phyloP scores from a whole-genome alignment of 2,329 filamentous ascomycete species.

The Bipolaris oryzae region DNA sequence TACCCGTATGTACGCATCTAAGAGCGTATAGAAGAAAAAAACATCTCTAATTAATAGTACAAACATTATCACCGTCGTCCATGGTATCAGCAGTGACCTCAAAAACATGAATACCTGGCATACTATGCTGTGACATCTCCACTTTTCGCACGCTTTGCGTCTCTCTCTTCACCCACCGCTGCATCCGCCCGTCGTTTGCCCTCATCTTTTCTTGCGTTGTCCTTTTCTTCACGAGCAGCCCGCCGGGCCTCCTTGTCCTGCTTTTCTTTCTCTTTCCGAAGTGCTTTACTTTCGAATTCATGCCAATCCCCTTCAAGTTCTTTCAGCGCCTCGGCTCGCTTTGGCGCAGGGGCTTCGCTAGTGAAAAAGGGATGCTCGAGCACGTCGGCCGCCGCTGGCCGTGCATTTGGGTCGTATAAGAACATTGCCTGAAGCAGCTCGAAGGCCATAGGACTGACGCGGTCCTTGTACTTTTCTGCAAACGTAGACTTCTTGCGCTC shows the following conservation, averaged over 20 bases:
- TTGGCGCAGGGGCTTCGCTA: conserved; percentile 75
- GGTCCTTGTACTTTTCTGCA: conserved; percentile 78
- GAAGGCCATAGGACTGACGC: conserved; percentile 79
- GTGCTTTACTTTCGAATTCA: conserved; percentile 95
- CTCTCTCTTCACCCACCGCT: conserved; percentile 36
- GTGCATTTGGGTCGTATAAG: conserved; percentile 80
- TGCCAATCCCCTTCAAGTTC: conserved; percentile 94
- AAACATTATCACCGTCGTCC: conserved; percentile 4
- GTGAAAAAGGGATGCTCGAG: conserved; percentile 89
- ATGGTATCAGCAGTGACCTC: neutral
- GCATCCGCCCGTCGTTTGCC: conserved; percentile 44
- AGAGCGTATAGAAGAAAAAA: neutral
- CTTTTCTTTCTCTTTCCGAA: conserved; percentile 86
- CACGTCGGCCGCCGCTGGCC: conserved; percentile 83
- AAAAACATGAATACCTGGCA: neutral
- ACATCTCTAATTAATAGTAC: neutral
- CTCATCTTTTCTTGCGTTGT: conserved; percentile 36
- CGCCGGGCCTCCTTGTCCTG: conserved; percentile 62
- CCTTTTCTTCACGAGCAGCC: conserved; percentile 37
- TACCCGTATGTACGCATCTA: neutral
- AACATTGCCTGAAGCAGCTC: conserved; percentile 86
- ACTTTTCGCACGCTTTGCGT: conserved; percentile 42
- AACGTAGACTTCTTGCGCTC: conserved; percentile 77
- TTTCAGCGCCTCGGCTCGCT: conserved; percentile 81
- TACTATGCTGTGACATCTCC: conserved; percentile 23